Evolutionary conservation across 805 yeast species (phyloP), one percentile per base, ranked within the genome.

Genomic region (Candida chilensis): DNA sequence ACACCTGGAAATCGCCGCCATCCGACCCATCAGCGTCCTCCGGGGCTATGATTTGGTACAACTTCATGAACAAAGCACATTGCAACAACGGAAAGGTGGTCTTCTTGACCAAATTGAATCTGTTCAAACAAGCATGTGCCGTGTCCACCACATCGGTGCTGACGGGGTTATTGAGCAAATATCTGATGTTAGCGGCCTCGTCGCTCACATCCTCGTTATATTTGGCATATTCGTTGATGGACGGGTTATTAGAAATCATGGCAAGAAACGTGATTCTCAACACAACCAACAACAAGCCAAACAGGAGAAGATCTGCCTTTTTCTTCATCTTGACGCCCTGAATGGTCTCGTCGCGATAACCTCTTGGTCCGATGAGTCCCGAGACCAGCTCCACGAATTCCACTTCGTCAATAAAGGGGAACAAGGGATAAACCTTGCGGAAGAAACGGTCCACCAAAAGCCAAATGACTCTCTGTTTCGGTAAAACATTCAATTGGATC

Each of bases 371-470:
- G 19, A 76, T 50, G 5, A 75, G 63, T 16, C 60, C 44, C 1
- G 52, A 39, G 12, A 74, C 47, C 29, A 66, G 64, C 13, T 39
- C 39, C 31, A 62, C 62, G 45, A 74, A 71, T 7, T 57, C 57
- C 31, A 41, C 54, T 45, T 79, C 85, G 48, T 79, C 86, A 20
- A 79, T 51, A 37, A 69, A 74, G 3, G 92, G 88, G 41, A 79
- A 59, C 33, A 69, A 76, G 10, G 82, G 68, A 45, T 81, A 81
- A 4, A 79, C 51, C 20, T 64, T 60, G 8, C 60, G 62, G 45
- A 80, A 80, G 38, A 71, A 80, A 37, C 76, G 56, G 35, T 76
- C 73, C 17, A 79, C 53, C 29, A 76, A 54, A 27, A 64, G 42
- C 72, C 81, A 71, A 6, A 78, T 60, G 1, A 73, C 63, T 34